Evolutionary conservation across 2,329 filamentous ascomycete species (phyloP).

Genomic region (Clonostachys solani): DNA sequence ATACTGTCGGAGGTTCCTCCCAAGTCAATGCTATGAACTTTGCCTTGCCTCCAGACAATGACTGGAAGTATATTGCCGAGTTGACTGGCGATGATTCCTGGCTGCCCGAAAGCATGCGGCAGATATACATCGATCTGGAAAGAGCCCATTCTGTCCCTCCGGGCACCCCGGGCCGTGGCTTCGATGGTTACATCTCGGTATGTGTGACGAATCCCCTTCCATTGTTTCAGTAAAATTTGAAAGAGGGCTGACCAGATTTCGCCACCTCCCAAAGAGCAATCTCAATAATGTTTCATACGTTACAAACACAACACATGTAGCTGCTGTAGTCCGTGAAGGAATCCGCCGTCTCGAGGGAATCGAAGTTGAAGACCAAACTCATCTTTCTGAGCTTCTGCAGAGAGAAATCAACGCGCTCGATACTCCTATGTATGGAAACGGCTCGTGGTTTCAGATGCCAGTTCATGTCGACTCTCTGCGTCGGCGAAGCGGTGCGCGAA

Average conservation of each 20-base stretch:
- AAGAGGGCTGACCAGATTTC: too few relatives aligned
- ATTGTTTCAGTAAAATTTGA: too few relatives aligned
- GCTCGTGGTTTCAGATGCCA: constrained; percentile 12
- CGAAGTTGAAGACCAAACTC: not conserved
- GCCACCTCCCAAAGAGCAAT: constrained; percentile 12
- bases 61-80: constrained; percentile 22
- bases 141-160: constrained; percentile 29
- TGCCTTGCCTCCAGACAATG: constrained; percentile 2
- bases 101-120: constrained; percentile 30
- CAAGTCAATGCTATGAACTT: constrained; percentile 5
- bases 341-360: constrained; percentile 16
- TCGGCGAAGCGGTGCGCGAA: not conserved
- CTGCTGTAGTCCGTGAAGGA: constrained; percentile 3
- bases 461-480: not conserved
- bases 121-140: constrained; percentile 33
- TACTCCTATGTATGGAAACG: constrained; percentile 6
- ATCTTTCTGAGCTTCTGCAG: constrained; percentile 10
- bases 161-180: constrained; percentile 30
- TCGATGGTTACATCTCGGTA: constrained; percentile 26
- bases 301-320: too few relatives aligned
- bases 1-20: constrained; percentile 4
- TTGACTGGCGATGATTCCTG: constrained; percentile 37
- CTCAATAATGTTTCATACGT: constrained; percentile 11
- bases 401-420: constrained; percentile 9
- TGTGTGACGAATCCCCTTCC: not conserved